phyloP scores from a whole-genome alignment of 2,329 filamentous ascomycete genomes.

The Pezicula neosporulosa region DNA sequence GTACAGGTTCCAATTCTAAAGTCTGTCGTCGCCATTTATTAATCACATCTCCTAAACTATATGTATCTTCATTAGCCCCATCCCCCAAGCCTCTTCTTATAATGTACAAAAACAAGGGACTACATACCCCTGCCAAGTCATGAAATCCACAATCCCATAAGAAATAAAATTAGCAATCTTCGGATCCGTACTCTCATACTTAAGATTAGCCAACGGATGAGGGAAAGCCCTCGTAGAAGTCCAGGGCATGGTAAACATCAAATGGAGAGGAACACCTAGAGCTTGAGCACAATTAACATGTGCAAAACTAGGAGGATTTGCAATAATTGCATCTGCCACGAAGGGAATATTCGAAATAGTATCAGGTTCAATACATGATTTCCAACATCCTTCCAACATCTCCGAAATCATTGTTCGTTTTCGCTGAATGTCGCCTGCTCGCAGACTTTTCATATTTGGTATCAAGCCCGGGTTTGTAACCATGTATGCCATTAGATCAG shows the following conservation, averaged over 20 bases:
- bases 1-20: conserved; percentile 37
- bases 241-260: conserved; percentile 21
- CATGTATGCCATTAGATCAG: conserved; percentile 70
- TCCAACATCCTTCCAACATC: conserved; percentile 35
- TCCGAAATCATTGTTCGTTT: conserved; percentile 32
- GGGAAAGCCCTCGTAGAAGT: conserved; percentile 17
- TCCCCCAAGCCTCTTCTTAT: not conserved
- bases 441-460: conserved; percentile 32
- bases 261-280: conserved; percentile 5
- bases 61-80: not conserved
- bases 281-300: conserved; percentile 16
- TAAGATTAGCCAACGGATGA: conserved; percentile 43
- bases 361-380: conserved; percentile 32
- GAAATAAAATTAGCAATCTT: conserved; percentile 38
- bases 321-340: conserved; percentile 18
- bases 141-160: conserved; percentile 42
- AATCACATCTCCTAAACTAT: conserved; percentile 40
- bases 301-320: conserved; percentile 18
- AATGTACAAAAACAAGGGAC: too few species aligned
- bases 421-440: conserved; percentile 33
- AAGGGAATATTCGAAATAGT: conserved; percentile 6
- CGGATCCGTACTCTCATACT: conserved; percentile 29
- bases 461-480: conserved; percentile 48
- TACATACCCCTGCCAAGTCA: conserved; percentile 46
- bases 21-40: conserved; percentile 35